Evolutionary conservation across 306 rosid genomes (phyloP), one percentile per base, ranked within the genome.

Genomic region (Gastrolobium villosum): DNA sequence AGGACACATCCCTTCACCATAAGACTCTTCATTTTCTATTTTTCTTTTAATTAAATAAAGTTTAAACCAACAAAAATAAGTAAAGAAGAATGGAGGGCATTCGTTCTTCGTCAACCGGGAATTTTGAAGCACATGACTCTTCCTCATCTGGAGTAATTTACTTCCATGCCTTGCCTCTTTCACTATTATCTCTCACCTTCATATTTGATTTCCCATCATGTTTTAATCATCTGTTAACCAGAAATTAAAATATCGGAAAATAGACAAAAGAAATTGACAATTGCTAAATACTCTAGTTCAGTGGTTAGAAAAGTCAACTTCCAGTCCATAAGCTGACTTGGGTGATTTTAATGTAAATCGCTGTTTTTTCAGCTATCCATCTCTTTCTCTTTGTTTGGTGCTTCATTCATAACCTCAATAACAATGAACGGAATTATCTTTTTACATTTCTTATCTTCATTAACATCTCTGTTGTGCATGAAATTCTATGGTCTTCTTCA

Each of bases 61-160:
- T n/a, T n/a, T n/a, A n/a, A n/a, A n/a, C n/a, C n/a, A n/a, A n/a
- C n/a, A 10, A 9, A 44, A 45, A 92, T 89, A 55, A 78, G 77
- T 85, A 92, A 82, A 46, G 88, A 89, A 72, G 94, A 92, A 65
- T 89, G 94, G 94, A 84, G 6, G 77, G 84, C 60, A 65, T 88
- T 75, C 80, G 93, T 81, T 64, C 9, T 65, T 57, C 83, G 75
- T 74, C 78, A 61, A 55, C 97, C 94, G n/a, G 5, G 83, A 67
- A 89, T 88, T 49, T 53, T 91, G 67, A 89, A 73, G 67, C 85
- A 91, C 88, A 81, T 91, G 90, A 91, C 97, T 64, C 88, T 91
- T 77, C 83, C 88, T 48, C 2, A 65, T 77, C 75, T 91, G 43
- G 85, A 72, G 94, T 91, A 87, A 69, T 45, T 75, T 53, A 7